Conservation (phyloP, 495 filamentous ascomycete species). For the Collariella sp. region DNA sequence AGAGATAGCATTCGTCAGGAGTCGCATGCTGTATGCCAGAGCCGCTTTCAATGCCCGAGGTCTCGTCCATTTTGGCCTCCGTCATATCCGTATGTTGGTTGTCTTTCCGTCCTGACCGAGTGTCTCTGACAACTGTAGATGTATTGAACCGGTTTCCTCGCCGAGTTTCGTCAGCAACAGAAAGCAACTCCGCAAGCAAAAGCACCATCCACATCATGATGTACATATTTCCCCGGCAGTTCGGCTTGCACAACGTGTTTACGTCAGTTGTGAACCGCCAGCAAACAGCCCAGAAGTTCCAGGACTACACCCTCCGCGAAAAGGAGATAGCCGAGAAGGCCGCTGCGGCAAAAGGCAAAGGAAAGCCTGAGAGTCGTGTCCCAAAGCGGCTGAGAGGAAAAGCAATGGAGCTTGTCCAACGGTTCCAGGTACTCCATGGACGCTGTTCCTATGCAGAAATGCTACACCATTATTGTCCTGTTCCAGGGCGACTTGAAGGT, state of each 20-base stretch:
- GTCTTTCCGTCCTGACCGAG: background rate
- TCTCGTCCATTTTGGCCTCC: constrained; percentile 61
- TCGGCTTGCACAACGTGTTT: constrained; percentile 87
- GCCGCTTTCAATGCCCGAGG: constrained; percentile 59
- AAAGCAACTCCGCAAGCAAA: constrained; percentile 29
- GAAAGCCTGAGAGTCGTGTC: constrained; percentile 33
- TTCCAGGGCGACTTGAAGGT: background rate
- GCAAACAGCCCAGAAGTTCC: constrained; percentile 61
- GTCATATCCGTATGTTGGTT: constrained; percentile 63
- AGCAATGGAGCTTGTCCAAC: constrained; percentile 49
- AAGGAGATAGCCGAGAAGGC: constrained; percentile 57
- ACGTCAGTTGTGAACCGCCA: constrained; percentile 53
- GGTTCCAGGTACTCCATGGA: constrained; percentile 59
- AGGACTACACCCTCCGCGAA: constrained; percentile 76
- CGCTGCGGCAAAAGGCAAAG: constrained; percentile 14
- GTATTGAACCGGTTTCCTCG: constrained; percentile 69
- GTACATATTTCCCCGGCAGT: constrained; percentile 90
- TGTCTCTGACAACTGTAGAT: constrained; percentile 44
- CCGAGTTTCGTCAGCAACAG: constrained; percentile 5
- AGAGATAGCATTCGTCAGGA: constrained; percentile 68
- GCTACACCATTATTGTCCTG: constrained; percentile 74
- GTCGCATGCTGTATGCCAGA: constrained; percentile 78
- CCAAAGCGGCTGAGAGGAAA: constrained; percentile 71
- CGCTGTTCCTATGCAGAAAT: constrained; percentile 71
- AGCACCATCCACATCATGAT: constrained; percentile 70